Evolutionary conservation across 2,329 filamentous ascomycete genomes (phyloP).

Genomic region (Monilinia laxa): DNA sequence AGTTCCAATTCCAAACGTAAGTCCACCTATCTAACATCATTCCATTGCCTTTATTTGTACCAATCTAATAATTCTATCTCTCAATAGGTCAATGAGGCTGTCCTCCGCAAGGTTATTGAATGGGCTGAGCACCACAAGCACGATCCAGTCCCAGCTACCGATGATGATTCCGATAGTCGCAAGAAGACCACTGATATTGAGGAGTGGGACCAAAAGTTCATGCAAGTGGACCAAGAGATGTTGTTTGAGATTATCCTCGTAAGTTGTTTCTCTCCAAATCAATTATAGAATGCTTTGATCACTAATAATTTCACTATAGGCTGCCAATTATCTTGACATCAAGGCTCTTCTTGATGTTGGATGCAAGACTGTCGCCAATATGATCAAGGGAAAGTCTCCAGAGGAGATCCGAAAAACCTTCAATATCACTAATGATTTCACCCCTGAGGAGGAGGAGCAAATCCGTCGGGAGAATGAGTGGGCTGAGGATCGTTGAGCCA

Average conservation of each 20-base stretch:
- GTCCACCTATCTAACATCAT: slow-evolving; percentile 33
- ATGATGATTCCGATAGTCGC: slow-evolving; percentile 89
- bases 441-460: slow-evolving; percentile 97
- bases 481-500: slow-evolving; percentile 75
- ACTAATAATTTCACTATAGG: slow-evolving; percentile 50
- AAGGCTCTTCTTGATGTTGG: slow-evolving; percentile 96
- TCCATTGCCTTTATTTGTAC: slow-evolving; percentile 9
- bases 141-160: slow-evolving; percentile 76
- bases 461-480: slow-evolving; percentile 90
- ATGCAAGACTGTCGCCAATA: slow-evolving; percentile 99
- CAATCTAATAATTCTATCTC: slow-evolving; percentile 24
- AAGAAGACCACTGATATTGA: slow-evolving; percentile 99
- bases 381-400: slow-evolving; percentile 99
- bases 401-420: slow-evolving; percentile 99
- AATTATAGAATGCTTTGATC: background rate
- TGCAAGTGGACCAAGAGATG: slow-evolving; percentile 99
- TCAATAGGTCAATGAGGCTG: slow-evolving; percentile 79
- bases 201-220: slow-evolving; percentile 99
- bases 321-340: slow-evolving; percentile 98
- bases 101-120: slow-evolving; percentile 93
- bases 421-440: slow-evolving; percentile 99
- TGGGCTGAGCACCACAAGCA: slow-evolving; percentile 96
- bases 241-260: slow-evolving; percentile 98
- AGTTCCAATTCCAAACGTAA: slow-evolving; percentile 80
- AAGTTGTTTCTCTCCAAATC: slow-evolving; percentile 43